A percentile compares a stretch with the other conserved stretches of the same genome.
These are phyloP conservation scores for Fusarium acutatum DNA, from an alignment of 2,329 filamentous ascomycete species.

Conservation along the genomic window DNA sequence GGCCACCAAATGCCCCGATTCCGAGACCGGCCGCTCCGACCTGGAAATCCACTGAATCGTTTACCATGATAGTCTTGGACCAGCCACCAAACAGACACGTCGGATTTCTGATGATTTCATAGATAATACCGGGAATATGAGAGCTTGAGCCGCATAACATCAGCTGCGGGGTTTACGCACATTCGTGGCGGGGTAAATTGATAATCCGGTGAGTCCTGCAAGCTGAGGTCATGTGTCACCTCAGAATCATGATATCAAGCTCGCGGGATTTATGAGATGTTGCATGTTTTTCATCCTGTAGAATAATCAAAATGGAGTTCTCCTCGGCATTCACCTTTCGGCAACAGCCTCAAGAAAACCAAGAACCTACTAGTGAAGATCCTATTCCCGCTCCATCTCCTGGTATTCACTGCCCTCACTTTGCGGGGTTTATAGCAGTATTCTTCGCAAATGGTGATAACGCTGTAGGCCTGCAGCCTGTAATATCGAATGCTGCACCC, in stretches of 20 bases:
- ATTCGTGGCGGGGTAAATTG: not conserved
- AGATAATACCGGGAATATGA: not conserved
- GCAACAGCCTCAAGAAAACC: not conserved
- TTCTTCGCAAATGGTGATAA: not conserved
- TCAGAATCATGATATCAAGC: not conserved
- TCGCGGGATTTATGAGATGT: not conserved
- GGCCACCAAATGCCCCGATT: not conserved
- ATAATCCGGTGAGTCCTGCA: slow-evolving; percentile 2
- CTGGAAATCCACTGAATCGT: not conserved
- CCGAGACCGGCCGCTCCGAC: not conserved
- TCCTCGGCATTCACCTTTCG: not conserved
- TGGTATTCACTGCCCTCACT: not conserved
- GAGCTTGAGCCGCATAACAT: not conserved
- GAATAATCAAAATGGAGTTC: not conserved
- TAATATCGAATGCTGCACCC: not conserved
- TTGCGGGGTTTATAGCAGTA: slow-evolving; percentile 6
- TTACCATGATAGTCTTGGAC: not conserved
- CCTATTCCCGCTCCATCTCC: not conserved
- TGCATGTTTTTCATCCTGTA: not conserved
- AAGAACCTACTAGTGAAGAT: not conserved
- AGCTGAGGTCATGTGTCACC: not conserved
- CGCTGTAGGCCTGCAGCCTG: not conserved
- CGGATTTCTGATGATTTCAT: accelerated
- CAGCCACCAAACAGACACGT: not conserved
- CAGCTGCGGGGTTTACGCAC: not conserved